These are phyloP conservation scores for Drosera spatulata DNA, from an alignment of 179 eudicot species.

Conservation along the genomic window DNA sequence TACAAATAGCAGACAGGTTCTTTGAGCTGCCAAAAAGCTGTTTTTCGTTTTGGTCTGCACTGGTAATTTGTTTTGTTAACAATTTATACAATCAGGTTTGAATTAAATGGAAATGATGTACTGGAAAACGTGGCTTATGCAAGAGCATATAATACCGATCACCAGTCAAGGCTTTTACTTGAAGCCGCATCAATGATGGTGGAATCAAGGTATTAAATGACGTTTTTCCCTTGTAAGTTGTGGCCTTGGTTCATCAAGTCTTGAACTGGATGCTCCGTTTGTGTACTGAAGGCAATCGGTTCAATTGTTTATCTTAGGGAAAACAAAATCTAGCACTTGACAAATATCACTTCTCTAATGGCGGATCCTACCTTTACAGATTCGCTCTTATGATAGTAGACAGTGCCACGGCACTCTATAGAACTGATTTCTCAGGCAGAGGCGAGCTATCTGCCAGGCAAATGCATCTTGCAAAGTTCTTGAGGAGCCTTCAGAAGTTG, in stretches of 20 bases:
- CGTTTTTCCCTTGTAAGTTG: no score
- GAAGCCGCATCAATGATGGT: constrained; percentile 99
- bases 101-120: constrained; percentile 87
- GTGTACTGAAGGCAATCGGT: no score
- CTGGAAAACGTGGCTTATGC: constrained; percentile 97
- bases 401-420: constrained; percentile 97
- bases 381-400: constrained; percentile 96
- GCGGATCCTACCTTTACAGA: constrained; percentile 23
- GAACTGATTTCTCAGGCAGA: constrained; percentile 95
- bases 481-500: constrained; percentile 92
- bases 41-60: background rate
- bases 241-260: no score
- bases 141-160: constrained; percentile 95
- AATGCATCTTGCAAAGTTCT: constrained; percentile 97
- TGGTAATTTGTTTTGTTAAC: constrained; percentile 5
- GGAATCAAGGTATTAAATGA: constrained; percentile 60
- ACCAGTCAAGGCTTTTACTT: constrained; percentile 94
- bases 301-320: background rate
- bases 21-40: constrained; percentile 6
- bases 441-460: constrained; percentile 96
- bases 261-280: no score
- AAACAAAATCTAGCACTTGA: background rate
- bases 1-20: constrained; percentile 94
- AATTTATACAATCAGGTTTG: constrained; percentile 45
- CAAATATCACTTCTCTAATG: background rate